Evolutionary conservation across 495 filamentous ascomycete species (phyloP), one percentile per base, ranked within the genome.

Genomic region (Daldinia bambusicola): DNA sequence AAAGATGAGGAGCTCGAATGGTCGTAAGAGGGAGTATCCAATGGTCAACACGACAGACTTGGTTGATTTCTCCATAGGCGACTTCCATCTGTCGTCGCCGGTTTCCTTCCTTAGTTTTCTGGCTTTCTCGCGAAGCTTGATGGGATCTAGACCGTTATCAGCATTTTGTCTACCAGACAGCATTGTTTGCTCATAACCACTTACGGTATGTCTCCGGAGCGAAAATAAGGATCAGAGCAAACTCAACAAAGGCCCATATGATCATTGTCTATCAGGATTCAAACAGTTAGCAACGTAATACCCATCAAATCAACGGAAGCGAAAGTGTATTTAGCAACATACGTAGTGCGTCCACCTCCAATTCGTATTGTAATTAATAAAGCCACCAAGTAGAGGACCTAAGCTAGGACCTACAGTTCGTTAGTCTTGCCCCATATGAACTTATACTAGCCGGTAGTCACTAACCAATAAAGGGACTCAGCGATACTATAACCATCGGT

Each of bases 301-400:
- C n/a, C 40, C 0, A 10, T 9, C 8, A 10, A 45, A 45, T 7
- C 16, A 16, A 22, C 9, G 20, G 26, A 6, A 32, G 0, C 1
- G 6, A 0, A 41, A 2, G 16, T 43, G 34, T 36, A 36, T 10
- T 12, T 45, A 16, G 37, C 37, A 26, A 72, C 73, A 6, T 63
- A 91, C 86, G 77, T 95, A 98, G 76, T 97, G 97, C 4, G 91
- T 92, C 95, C 95, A 98, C 40, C 94, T 85, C 94, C 94, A 97
- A 48, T 74, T 84, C 6, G 87, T 88, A 63, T 88, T 91, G 58
- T 91, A 86, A 74, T 95, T 95, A 60, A 97, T 84, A 41, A 89
- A 78, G 20, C 86, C 87, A 4, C 86, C 86, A 4, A 89, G 66
- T 12, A 89, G 74, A 6, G 90, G 89, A 4, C 89, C 87, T 6